Conservation (phyloP, 2,329 filamentous ascomycete species). For the Chaetothyriales sp. region DNA sequence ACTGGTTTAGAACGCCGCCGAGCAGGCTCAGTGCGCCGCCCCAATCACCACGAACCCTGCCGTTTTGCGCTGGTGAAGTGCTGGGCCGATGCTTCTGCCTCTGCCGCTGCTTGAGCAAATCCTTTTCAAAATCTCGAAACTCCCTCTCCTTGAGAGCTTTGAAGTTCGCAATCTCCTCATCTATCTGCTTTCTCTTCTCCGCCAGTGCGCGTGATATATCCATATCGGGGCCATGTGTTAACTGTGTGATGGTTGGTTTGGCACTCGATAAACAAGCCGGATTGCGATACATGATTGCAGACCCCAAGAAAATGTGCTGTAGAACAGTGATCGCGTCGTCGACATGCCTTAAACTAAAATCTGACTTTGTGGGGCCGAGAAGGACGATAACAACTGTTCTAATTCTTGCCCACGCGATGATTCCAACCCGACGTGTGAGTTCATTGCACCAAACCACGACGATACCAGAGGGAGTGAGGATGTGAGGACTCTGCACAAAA, state of each 20-base stretch:
- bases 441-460: background rate
- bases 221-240: slow-evolving; percentile 9
- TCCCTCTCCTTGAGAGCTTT: slow-evolving; percentile 18
- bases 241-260: slow-evolving; percentile 9
- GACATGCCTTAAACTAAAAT: background rate
- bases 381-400: background rate
- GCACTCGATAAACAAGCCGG: slow-evolving; percentile 8
- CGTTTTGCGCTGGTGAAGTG: background rate
- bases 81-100: background rate
- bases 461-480: background rate
- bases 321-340: background rate
- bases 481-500: background rate
- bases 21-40: background rate
- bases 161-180: slow-evolving; percentile 17
- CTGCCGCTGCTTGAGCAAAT: slow-evolving; percentile 10
- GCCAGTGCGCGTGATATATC: slow-evolving; percentile 15
- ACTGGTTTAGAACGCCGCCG: background rate
- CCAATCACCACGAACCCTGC: background rate
- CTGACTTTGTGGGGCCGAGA: background rate
- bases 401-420: background rate
- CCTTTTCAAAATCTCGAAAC: slow-evolving; percentile 18
- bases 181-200: slow-evolving; percentile 17
- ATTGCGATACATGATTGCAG: slow-evolving; percentile 11
- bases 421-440: background rate
- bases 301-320: background rate